These are phyloP conservation scores for Claviceps purpurea DNA, from an alignment of 2,329 filamentous ascomycete species.

Conservation along the genomic window DNA sequence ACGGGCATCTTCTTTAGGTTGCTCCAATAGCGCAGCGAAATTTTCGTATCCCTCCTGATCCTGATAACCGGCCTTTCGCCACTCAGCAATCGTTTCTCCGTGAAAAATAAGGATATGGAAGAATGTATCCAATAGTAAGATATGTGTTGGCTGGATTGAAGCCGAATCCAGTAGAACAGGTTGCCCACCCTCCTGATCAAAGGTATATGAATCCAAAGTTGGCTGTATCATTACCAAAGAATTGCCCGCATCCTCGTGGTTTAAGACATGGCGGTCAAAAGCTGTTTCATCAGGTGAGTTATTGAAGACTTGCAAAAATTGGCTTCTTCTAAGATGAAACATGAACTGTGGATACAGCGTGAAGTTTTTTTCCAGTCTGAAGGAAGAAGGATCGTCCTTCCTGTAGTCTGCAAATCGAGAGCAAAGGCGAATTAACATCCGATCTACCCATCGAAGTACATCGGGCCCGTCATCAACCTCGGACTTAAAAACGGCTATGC, in stretches of 20 bases:
- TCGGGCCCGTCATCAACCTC: slow-evolving; percentile 98
- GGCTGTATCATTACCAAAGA: slow-evolving; percentile 98
- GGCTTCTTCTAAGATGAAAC: slow-evolving; percentile 94
- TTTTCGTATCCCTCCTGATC: slow-evolving; percentile 98
- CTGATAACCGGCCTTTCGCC: slow-evolving; percentile 95
- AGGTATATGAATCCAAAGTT: slow-evolving; percentile 91
- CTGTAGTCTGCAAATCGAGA: slow-evolving; percentile 95
- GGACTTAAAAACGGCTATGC: slow-evolving; percentile 97
- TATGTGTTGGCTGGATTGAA: slow-evolving; percentile 87
- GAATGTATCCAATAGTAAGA: slow-evolving; percentile 92
- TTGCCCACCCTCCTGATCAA: slow-evolving; percentile 84
- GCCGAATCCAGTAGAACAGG: slow-evolving; percentile 94
- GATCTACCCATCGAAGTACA: slow-evolving; percentile 92
- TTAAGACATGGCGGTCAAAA: slow-evolving; percentile 95
- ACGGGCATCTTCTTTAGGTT: slow-evolving; percentile 92
- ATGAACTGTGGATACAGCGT: slow-evolving; percentile 98
- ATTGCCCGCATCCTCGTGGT: slow-evolving; percentile 94
- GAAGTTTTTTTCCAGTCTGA: slow-evolving; percentile 96
- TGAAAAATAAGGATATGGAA: slow-evolving; percentile 99
- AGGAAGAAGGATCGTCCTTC: slow-evolving; percentile 95
- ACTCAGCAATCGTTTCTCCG: slow-evolving; percentile 93
- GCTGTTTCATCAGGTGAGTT: slow-evolving; percentile 98
- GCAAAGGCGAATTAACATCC: slow-evolving; percentile 94
- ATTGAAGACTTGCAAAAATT: slow-evolving; percentile 98
- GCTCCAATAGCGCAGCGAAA: slow-evolving; percentile 74